These are phyloP conservation scores for Mycena pura DNA, from an alignment of 768 basidiomycete species.

Conservation along the genomic window DNA sequence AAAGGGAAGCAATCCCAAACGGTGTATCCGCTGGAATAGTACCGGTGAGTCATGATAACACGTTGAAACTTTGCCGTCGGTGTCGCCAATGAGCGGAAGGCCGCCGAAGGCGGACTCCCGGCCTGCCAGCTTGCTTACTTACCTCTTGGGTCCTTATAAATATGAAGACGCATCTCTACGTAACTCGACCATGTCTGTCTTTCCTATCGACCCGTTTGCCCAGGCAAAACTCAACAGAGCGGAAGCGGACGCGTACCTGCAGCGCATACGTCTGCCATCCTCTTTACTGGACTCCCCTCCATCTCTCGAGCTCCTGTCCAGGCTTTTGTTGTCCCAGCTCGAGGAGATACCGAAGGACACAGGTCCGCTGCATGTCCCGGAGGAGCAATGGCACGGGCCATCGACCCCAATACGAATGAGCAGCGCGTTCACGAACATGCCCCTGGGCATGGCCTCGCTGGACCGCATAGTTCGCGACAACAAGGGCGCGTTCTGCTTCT, in stretches of 20 bases:
- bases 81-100: too few relatives aligned
- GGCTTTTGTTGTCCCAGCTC: constrained; percentile 19
- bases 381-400: constrained; percentile 23
- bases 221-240: constrained; percentile 1
- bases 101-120: too few relatives aligned
- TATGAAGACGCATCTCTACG: neutral
- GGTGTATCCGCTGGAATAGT: too few relatives aligned
- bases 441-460: constrained; percentile 15
- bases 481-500: constrained; percentile 28
- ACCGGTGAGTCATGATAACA: too few relatives aligned
- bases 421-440: constrained; percentile 25
- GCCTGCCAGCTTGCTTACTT: too few relatives aligned
- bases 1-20: too few relatives aligned
- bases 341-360: constrained; percentile 27
- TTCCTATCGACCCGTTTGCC: constrained; percentile 9
- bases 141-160: too few relatives aligned
- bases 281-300: constrained; percentile 19
- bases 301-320: constrained; percentile 19
- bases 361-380: constrained; percentile 23
- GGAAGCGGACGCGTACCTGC: constrained; percentile 16
- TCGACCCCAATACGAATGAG: constrained; percentile 19
- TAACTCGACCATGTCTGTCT: neutral
- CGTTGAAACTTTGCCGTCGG: too few relatives aligned
- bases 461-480: constrained; percentile 20
- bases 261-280: constrained; percentile 15